Evolutionary conservation across 306 rosid genomes (phyloP).

Genomic region (Sophora flavescens): DNA sequence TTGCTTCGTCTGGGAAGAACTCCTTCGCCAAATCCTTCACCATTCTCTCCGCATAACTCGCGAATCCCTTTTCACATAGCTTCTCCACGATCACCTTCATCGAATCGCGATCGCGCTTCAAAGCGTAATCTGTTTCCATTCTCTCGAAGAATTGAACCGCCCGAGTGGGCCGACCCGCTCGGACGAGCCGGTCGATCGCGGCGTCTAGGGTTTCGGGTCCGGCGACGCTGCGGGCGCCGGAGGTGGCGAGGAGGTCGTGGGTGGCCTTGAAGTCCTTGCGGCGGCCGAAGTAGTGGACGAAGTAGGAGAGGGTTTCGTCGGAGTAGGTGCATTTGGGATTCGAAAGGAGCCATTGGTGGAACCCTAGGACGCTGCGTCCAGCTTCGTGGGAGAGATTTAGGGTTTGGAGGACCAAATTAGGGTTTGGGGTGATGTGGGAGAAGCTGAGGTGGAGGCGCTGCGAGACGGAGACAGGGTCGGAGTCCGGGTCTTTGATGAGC

Average conservation of each 20-base stretch:
- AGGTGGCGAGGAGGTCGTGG: conserved; percentile 59
- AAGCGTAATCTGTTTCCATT: conserved; percentile 81
- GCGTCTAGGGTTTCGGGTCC: conserved; percentile 67
- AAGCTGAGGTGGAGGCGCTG: conserved; percentile 70
- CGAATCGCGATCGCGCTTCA: conserved; percentile 63
- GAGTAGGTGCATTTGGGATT: conserved; percentile 62
- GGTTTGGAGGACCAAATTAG: conserved; percentile 54
- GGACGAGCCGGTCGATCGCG: conserved; percentile 66
- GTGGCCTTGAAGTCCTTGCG: conserved; percentile 82
- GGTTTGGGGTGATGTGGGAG: conserved; percentile 71
- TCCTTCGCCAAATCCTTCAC: conserved; percentile 72
- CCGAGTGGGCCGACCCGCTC: conserved; percentile 66
- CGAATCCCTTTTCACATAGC: conserved; percentile 73
- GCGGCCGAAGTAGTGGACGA: conserved; percentile 74
- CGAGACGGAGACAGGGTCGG: conserved; percentile 61
- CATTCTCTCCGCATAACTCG: conserved; percentile 77
- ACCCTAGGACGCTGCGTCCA: conserved; percentile 68
- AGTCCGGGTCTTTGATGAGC: conserved; percentile 60
- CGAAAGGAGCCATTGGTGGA: conserved; percentile 67
- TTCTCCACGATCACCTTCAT: conserved; percentile 67
- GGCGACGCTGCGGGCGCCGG: conserved; percentile 30
- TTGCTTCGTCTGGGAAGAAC: conserved; percentile 69
- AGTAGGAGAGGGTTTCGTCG: conserved; percentile 70
- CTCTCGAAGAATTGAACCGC: conserved; percentile 71
- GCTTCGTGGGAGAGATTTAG: conserved; percentile 72